These are phyloP conservation scores for Chenopodium suecicum DNA, from an alignment of 148 eudicot species.

Conservation along the genomic window DNA sequence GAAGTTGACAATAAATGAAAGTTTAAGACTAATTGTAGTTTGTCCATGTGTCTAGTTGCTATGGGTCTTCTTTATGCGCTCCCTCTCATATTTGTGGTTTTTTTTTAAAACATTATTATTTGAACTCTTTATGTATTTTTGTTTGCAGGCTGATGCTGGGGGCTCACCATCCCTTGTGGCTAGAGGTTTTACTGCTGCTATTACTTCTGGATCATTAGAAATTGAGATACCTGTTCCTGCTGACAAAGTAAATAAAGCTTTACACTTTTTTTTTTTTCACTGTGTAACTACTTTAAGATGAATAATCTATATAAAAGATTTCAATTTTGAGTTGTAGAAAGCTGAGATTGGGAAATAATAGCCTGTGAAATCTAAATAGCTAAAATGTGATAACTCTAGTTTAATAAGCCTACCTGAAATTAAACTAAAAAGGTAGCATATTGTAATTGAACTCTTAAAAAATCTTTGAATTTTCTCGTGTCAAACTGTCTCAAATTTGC, in stretches of 20 bases:
- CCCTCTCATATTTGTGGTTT: neutral
- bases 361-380: neutral
- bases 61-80: neutral
- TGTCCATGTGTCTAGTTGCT: neutral
- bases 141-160: conserved; percentile 90
- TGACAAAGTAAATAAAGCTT: conserved; percentile 58
- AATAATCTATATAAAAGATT: too few species aligned
- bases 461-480: neutral
- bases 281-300: neutral
- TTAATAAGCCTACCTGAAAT: too few species aligned
- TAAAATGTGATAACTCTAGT: neutral
- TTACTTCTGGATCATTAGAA: conserved; percentile 69
- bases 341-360: neutral
- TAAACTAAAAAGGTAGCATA: too few species aligned
- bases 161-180: conserved; percentile 97
- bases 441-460: too few species aligned
- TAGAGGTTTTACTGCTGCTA: conserved; percentile 65
- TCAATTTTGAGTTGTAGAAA: too few species aligned
- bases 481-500: neutral
- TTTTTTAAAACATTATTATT: neutral
- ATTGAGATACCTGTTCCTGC: conserved; percentile 84
- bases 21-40: neutral
- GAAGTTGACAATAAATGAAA: neutral
- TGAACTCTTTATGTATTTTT: neutral
- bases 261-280: neutral